A percentile compares a stretch with the other conserved stretches of the same genome.
Conservation (phyloP, 495 filamentous ascomycete genomes). For the Neurospora tetrasperma region DNA sequence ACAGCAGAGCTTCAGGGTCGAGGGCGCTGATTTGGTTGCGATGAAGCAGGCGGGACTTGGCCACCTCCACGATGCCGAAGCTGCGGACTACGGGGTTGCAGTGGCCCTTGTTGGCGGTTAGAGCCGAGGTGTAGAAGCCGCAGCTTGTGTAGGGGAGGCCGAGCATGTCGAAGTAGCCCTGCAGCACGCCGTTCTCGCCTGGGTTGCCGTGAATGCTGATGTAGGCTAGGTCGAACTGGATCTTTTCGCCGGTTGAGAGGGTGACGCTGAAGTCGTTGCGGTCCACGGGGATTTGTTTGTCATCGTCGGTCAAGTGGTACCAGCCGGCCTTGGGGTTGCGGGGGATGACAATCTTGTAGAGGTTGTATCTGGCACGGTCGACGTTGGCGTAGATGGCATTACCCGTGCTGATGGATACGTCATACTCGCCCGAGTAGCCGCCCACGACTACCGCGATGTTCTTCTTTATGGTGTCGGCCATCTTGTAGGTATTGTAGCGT, state of each 20-base stretch:
- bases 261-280: neutral
- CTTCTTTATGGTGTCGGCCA: neutral
- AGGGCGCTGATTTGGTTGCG: neutral
- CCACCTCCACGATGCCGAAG: neutral
- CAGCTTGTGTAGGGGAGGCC: neutral
- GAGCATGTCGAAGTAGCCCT: neutral
- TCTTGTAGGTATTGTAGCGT: neutral
- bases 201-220: neutral
- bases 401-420: neutral
- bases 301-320: neutral
- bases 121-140: neutral
- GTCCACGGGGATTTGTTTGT: neutral
- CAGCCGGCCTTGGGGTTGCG: neutral
- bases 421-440: neutral
- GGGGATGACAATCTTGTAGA: neutral
- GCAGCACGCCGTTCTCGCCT: neutral
- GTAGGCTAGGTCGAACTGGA: neutral
- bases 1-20: neutral
- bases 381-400: neutral
- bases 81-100: neutral
- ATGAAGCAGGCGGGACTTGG: neutral
- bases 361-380: neutral
- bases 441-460: neutral
- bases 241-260: neutral
- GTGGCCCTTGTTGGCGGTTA: neutral